Base-by-base conservation (phyloP, 2,329 filamentous ascomycete genomes). In the Penicillium sp. region DNA sequence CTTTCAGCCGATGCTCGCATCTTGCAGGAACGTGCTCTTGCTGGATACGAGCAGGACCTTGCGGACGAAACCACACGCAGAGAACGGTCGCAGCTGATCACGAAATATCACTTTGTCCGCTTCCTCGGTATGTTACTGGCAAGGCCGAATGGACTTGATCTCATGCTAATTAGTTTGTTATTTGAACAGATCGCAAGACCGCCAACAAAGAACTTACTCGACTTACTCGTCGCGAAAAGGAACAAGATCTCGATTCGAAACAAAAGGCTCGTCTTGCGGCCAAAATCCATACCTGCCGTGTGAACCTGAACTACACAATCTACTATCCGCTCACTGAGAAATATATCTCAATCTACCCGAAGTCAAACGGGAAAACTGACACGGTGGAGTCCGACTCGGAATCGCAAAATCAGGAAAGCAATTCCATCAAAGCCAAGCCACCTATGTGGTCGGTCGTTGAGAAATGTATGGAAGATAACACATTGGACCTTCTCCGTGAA, bases 91-190 rank as follows among this genome's bases (percentile, higher is more conserved):
- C 79, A 81, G 56, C 79, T 85, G 74, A 84, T 86, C 55, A 76
- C 76, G 55, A 81, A 79, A 65, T 87, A 85, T 66, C 84, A 87
- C 66, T 85, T 85, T 71, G 79, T 86, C n/a, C 73, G 84, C n/a
- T 87, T 87, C 65, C 79, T 87, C 57, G 84, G 74, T 76, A 66
- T 36, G 66, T 58, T 18, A 9, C 32, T 11, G 29, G 38, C 30
- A 7, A 23, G 26, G 2, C 19, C 16, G n/a, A 47, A 35, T 36
- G 27, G 19, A 32, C 47, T 29, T 36, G 23, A 14, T 35, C 7
- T 29, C 11, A 34, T 39, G 46, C 55, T 64, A 56, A 63, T 39
- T 13, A 18, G 26, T 42, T 36, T 42, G 3, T 16, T 34, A 18
- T 16, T 44, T 13, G 4, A 46, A 32, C 43, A 76, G 74, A 76